Percentiles rank a stretch among this genome's conserved stretches.
These are phyloP conservation scores for Vigna mungo DNA, from an alignment of 306 rosid species.

Conservation along the genomic window DNA sequence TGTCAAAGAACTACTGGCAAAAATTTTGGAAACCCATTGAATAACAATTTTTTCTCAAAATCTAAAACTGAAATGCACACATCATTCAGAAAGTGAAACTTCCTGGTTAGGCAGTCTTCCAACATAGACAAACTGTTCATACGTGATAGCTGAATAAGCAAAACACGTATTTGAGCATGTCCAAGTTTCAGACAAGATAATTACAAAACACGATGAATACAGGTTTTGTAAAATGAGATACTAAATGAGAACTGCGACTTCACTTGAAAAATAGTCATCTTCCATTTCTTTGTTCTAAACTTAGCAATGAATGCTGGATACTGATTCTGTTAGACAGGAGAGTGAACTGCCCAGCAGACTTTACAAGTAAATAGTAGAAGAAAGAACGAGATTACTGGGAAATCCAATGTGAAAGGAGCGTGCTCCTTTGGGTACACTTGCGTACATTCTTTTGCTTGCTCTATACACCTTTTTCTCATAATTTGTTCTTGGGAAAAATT, in stretches of 20 bases:
- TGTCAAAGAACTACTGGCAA: slow-evolving; percentile 11
- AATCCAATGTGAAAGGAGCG: too few relatives aligned
- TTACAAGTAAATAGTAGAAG: too few relatives aligned
- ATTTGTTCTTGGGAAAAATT: too few relatives aligned
- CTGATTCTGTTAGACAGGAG: not conserved
- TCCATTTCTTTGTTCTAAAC: slow-evolving; percentile 13
- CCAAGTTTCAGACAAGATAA: slow-evolving; percentile 10
- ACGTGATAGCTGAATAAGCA: slow-evolving; percentile 7
- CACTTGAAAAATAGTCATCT: not conserved
- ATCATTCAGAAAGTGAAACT: slow-evolving; percentile 14
- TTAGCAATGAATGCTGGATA: not conserved
- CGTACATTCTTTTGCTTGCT: too few relatives aligned
- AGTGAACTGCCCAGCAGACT: too few relatives aligned
- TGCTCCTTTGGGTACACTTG: too few relatives aligned
- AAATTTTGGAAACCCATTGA: slow-evolving; percentile 16
- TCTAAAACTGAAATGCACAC: slow-evolving; percentile 19
- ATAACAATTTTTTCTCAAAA: slow-evolving; percentile 12
- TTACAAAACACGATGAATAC: slow-evolving; percentile 6
- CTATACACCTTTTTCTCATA: too few relatives aligned
- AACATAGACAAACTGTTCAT: slow-evolving; percentile 17
- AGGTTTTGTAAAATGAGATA: slow-evolving; percentile 24
- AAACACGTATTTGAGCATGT: slow-evolving; percentile 20
- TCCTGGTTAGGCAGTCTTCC: slow-evolving; percentile 16
- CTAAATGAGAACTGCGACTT: slow-evolving; percentile 2
- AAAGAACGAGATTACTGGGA: too few relatives aligned